Evolutionary conservation across 2,329 filamentous ascomycete species (phyloP).

Genomic region (Aspergillus floridensis): DNA sequence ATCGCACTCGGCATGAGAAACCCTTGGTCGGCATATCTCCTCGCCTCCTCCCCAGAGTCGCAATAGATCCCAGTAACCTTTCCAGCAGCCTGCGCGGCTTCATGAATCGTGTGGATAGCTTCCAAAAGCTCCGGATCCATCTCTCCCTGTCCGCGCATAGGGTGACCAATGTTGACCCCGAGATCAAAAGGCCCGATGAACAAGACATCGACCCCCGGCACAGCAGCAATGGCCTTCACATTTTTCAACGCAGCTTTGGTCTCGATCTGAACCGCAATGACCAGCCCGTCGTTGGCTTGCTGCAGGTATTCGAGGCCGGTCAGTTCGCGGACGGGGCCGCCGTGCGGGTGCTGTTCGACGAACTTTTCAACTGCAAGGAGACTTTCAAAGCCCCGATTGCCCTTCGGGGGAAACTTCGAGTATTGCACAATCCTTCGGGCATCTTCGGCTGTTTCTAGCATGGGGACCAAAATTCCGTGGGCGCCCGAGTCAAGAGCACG

Average conservation of each 20-base stretch:
- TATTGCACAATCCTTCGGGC: no score
- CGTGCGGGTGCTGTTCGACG: conserved; percentile 27
- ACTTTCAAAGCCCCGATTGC: no score
- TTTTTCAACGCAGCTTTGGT: conserved; percentile 23
- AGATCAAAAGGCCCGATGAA: neutral
- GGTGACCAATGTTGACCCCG: neutral
- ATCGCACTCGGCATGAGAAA: neutral
- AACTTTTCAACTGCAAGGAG: conserved; percentile 21
- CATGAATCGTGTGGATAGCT: no score
- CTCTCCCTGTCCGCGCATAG: neutral
- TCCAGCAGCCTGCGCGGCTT: no score
- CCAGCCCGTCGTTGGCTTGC: conserved; percentile 32
- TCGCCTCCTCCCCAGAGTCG: neutral
- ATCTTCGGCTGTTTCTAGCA: conserved; percentile 31
- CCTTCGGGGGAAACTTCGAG: no score
- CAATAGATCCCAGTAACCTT: no score
- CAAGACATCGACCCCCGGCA: conserved; percentile 28
- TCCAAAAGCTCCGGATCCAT: neutral
- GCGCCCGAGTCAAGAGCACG: conserved; percentile 28
- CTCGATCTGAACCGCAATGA: conserved; percentile 41
- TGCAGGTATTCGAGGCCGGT: conserved; percentile 31
- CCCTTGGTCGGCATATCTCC: neutral
- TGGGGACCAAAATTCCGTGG: conserved; percentile 27
- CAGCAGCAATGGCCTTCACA: no score
- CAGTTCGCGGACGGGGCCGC: conserved; percentile 31